Percentiles rank a stretch among this genome's conserved stretches.
These are phyloP conservation scores for Volvox reticuliferus DNA, from an alignment of 139 green algal species.

Conservation along the genomic window DNA sequence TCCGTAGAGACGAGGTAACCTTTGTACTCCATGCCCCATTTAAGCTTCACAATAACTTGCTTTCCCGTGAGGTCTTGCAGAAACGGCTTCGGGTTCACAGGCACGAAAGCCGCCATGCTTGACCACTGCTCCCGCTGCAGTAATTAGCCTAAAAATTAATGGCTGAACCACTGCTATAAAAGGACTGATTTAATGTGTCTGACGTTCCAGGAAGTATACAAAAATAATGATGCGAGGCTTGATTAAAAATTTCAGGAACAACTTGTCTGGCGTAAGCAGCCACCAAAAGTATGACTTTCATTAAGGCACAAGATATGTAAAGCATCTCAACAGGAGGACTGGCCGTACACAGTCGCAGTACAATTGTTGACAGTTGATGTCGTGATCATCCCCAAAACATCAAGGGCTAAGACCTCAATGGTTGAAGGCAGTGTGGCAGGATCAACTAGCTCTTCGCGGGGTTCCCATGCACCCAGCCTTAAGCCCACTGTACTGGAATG, in stretches of 20 bases:
- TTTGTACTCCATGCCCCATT: conserved; percentile 99
- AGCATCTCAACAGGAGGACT: background rate
- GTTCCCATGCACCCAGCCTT: too few species aligned
- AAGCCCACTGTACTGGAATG: too few species aligned
- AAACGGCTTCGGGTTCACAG: conserved; percentile 98
- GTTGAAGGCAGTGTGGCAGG: too few species aligned
- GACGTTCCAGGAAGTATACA: background rate
- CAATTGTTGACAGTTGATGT: too few species aligned
- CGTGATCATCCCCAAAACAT: too few species aligned
- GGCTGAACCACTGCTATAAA: background rate
- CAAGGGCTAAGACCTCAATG: too few species aligned
- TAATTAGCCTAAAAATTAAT: background rate
- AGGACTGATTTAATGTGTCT: background rate
- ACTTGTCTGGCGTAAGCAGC: too few species aligned
- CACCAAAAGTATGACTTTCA: background rate
- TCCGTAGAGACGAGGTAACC: conserved; percentile 95
- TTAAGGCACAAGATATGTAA: background rate
- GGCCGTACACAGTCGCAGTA: too few species aligned
- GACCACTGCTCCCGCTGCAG: background rate
- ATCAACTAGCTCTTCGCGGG: too few species aligned
- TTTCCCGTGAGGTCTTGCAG: conserved; percentile 97
- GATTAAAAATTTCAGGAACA: background rate
- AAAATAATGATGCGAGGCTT: background rate
- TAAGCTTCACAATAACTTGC: conserved; percentile 96
- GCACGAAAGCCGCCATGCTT: conserved; percentile 67